Conservation (phyloP, 2,329 filamentous ascomycete genomes). For the Aspergillus cejpii region DNA sequence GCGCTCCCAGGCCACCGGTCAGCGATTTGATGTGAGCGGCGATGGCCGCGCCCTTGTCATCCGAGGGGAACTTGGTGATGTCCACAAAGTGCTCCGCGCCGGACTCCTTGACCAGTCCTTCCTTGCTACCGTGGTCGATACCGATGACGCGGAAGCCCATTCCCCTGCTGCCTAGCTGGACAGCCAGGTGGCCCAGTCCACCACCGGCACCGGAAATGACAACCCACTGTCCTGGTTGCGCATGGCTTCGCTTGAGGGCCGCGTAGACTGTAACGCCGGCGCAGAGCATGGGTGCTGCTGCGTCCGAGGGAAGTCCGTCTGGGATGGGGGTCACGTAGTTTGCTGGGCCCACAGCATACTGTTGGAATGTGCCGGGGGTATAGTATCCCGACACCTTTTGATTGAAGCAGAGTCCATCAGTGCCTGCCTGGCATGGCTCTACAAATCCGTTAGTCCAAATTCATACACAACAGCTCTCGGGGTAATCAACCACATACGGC, state of each 20-base stretch:
- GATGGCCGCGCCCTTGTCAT: constrained; percentile 46
- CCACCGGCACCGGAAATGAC: constrained; percentile 56
- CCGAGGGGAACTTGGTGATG: constrained; percentile 46
- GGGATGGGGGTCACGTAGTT: constrained; percentile 66
- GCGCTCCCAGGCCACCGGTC: constrained; percentile 54
- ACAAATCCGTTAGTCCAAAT: constrained; percentile 2
- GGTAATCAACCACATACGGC: constrained; percentile 42
- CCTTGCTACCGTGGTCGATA: constrained; percentile 58
- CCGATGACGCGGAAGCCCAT: constrained; percentile 61
- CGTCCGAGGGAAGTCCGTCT: constrained; percentile 52
- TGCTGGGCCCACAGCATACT: constrained; percentile 58
- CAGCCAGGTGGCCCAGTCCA: constrained; percentile 58
- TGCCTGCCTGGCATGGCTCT: constrained; percentile 48
- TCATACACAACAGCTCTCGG: not conserved
- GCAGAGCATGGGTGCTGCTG: constrained; percentile 61
- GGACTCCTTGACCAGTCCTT: constrained; percentile 50
- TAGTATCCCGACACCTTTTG: constrained; percentile 60
- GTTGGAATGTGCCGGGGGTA: constrained; percentile 65
- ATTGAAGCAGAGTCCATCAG: constrained; percentile 51
- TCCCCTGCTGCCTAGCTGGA: constrained; percentile 54
- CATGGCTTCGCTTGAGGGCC: constrained; percentile 56
- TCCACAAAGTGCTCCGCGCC: constrained; percentile 63
- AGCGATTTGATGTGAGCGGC: constrained; percentile 51
- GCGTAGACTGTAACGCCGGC: constrained; percentile 63
- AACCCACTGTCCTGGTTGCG: constrained; percentile 55